Evolutionary conservation across 257 asterid species (phyloP).

Genomic region (Euphrasia confusa): DNA sequence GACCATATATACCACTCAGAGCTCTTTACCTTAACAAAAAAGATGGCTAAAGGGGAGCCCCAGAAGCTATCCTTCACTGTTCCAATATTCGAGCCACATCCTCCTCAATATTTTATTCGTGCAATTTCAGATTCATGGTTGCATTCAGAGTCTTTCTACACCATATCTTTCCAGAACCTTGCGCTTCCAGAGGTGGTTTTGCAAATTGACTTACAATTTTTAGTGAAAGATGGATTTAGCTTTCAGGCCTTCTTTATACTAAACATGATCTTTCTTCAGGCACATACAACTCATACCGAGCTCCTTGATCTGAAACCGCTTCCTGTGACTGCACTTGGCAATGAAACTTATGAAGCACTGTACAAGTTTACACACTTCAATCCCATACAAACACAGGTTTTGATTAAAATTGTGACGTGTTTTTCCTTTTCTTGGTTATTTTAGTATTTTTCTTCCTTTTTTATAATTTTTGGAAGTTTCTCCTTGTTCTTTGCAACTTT

Average conservation of each 20-base stretch:
- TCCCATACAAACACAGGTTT: conserved; percentile 98
- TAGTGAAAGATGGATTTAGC: conserved; percentile 15
- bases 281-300: conserved; percentile 84
- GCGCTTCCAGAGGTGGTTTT: conserved; percentile 85
- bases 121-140: conserved; percentile 96
- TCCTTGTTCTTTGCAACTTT: conserved; percentile 15
- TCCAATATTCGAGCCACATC: conserved; percentile 99
- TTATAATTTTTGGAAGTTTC: background rate
- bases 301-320: conserved; percentile 96
- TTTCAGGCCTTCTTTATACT: conserved; percentile 1
- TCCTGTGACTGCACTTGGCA: conserved; percentile 94
- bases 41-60: conserved; percentile 83
- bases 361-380: conserved; percentile 88
- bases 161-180: conserved; percentile 81
- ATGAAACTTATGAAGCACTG: conserved; percentile 70
- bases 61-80: conserved; percentile 90
- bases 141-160: conserved; percentile 83
- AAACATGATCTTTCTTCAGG: conserved; percentile 43
- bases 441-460: background rate
- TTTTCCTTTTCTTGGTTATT: conserved; percentile 8
- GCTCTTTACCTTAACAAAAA: conserved; percentile 78
- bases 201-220: conserved; percentile 16
- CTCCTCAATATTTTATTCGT: conserved; percentile 91
- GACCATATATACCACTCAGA: conserved; percentile 97
- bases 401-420: conserved; percentile 9